phyloP scores from a whole-genome alignment of 225 moss, liverwort and hornwort species.

The Neckera pumila region DNA sequence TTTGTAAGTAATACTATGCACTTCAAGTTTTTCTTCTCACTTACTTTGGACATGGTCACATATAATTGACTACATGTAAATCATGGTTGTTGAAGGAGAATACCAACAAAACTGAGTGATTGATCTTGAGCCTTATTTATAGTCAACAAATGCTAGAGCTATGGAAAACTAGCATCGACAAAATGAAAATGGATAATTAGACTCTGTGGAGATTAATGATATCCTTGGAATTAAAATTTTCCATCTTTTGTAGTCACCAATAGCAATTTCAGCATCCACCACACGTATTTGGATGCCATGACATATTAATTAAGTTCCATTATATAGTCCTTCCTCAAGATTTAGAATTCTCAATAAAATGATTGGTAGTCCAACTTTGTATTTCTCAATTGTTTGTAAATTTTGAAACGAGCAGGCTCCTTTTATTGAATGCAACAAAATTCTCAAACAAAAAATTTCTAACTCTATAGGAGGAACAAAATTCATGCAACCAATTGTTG shows the following conservation, averaged over 20 bases:
- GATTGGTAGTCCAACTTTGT: no score
- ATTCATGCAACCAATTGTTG: neutral
- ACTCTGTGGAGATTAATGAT: neutral
- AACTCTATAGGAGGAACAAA: neutral
- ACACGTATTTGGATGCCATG: neutral
- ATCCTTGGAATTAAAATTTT: neutral
- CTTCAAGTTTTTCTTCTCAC: neutral
- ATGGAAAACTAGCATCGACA: rapidly evolving
- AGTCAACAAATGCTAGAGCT: neutral
- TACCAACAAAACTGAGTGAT: neutral
- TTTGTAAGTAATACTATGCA: neutral
- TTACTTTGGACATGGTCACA: neutral
- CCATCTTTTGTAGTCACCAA: neutral
- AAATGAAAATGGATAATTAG: neutral
- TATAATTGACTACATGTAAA: neutral
- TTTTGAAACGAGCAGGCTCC: no score
- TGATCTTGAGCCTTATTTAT: neutral
- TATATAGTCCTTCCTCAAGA: no score
- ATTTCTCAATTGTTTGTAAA: no score
- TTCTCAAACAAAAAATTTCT: no score
- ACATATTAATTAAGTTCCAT: no score
- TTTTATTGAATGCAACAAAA: no score
- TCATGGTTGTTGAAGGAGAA: neutral
- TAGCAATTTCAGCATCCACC: neutral
- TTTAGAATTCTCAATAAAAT: no score